Base-by-base conservation (phyloP, 129 eudicot species). In the Centrapalus pauciflorus region DNA sequence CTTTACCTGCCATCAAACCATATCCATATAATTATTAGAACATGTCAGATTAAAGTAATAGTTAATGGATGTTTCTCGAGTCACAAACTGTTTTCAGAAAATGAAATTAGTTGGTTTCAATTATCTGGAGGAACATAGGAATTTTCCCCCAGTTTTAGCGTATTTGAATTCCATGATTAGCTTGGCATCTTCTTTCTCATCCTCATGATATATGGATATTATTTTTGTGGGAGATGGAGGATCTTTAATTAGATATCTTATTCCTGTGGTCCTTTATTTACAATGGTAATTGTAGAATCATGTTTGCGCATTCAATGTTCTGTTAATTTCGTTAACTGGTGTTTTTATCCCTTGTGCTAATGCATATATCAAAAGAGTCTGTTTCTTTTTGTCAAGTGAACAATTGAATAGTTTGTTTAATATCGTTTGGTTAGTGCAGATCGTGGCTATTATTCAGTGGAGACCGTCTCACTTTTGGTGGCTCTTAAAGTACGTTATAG, bases 391-490 rank as follows among this genome's bases (percentile, higher is more conserved):
- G 12, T 40, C 26, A 52, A 28, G 35, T 63, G 56, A 40, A 38
- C 33, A 30, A 19, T 61, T 62, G 52, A 72, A 17, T 61, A 50
- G 34, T 54, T 27, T 64, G 48, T 37, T 52, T 64, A 29, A 34
- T 5, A 32, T 48, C 11, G 4, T 43, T 70, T 25, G 64, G 46
- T 49, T 19, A 55, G 59, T 77, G 83, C 95, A 92, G 98, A 92
- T 61, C 98, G 98, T 66, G 98, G 98, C 29, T 92, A 92, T 81
- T 92, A 92, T 73, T 92, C 98, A 0, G 98, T 92, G 83, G 98
- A 92, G 80, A 88, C 96, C 0, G 98, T 92, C 64, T 79, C 98
- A 43, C 87, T 87, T 16, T 69, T 92, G 50, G 96, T 92, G 86
- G 94, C 92, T 76, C 85, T 88, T 72, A 92, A 90, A 79, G 96